A percentile compares a stretch with the other conserved stretches of the same genome.
phyloP scores from a whole-genome alignment of 352 stramenopile genomes.

The Phytophthora europaea region DNA sequence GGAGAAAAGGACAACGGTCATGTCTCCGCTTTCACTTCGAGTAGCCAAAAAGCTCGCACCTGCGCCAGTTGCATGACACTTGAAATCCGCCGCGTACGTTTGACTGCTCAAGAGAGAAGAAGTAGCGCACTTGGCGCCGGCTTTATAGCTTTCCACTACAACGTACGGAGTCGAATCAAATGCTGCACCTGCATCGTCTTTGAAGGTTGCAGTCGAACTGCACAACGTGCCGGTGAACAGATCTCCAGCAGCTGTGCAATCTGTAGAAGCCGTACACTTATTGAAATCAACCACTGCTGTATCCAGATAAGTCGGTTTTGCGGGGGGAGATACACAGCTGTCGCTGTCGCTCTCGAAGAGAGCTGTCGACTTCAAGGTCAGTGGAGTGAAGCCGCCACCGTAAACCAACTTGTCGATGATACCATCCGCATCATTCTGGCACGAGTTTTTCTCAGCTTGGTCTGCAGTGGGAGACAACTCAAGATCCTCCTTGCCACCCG shows the following conservation, averaged over 20 bases:
- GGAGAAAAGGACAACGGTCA: neutral
- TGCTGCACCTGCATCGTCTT: neutral
- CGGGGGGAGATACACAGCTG: neutral
- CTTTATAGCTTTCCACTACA: neutral
- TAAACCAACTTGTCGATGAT: neutral
- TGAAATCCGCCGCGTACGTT: neutral
- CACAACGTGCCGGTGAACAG: neutral
- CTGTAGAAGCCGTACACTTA: neutral
- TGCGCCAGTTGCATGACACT: neutral
- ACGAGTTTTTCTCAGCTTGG: neutral
- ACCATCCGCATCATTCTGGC: neutral
- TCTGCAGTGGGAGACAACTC: neutral
- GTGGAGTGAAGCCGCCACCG: neutral
- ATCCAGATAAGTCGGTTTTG: neutral
- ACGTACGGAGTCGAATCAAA: constrained; percentile 1
- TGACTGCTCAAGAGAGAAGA: neutral
- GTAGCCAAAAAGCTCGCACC: neutral
- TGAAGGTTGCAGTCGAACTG: neutral
- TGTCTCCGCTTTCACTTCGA: neutral
- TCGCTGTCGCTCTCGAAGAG: neutral
- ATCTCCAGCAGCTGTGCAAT: neutral
- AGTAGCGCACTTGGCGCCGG: neutral
- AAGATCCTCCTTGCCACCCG: neutral
- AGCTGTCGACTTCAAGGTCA: neutral
- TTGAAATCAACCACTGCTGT: neutral